Evolutionary conservation across 1,284 basidiomycete genomes (phyloP).

Genomic region (Omphalotus olearius): DNA sequence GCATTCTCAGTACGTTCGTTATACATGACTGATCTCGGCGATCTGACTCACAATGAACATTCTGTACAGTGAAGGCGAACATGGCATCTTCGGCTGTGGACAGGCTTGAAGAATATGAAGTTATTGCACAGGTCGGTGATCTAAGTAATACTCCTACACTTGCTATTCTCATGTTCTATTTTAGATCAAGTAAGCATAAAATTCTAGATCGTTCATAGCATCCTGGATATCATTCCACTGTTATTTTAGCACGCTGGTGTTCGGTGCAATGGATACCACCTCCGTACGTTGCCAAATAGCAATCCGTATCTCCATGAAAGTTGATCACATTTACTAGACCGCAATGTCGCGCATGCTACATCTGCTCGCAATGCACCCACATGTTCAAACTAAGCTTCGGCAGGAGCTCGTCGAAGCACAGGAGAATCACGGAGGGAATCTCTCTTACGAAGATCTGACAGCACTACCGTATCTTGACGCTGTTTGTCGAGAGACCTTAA

Average conservation of each 20-base stretch:
- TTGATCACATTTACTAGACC: neutral
- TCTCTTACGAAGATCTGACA: neutral
- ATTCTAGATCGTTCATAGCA: neutral
- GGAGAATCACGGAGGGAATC: neutral
- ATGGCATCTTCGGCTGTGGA: neutral
- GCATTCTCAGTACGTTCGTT: neutral
- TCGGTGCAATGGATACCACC: slow-evolving; percentile 1
- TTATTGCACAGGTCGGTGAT: slow-evolving; percentile 3
- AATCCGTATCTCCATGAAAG: neutral
- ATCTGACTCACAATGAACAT: neutral
- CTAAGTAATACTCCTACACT: neutral
- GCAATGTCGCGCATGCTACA: slow-evolving; percentile 22
- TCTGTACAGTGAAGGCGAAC: neutral
- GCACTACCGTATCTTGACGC: neutral
- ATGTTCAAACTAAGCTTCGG: slow-evolving; percentile 18
- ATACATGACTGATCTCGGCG: neutral
- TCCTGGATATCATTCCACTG: neutral
- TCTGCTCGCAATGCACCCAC: neutral
- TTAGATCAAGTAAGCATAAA: slow-evolving; percentile 11
- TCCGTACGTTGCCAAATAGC: neutral
- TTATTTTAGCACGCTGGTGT: neutral
- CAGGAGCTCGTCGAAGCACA: slow-evolving; percentile 16
- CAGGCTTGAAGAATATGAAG: neutral
- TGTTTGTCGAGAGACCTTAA: slow-evolving; percentile 1
- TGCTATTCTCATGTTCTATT: slow-evolving; percentile 7